Percentiles rank a stretch among this genome's conserved stretches.
Evolutionary conservation across 2,329 filamentous ascomycete species (phyloP).

Genomic region (Fusarium sp.): DNA sequence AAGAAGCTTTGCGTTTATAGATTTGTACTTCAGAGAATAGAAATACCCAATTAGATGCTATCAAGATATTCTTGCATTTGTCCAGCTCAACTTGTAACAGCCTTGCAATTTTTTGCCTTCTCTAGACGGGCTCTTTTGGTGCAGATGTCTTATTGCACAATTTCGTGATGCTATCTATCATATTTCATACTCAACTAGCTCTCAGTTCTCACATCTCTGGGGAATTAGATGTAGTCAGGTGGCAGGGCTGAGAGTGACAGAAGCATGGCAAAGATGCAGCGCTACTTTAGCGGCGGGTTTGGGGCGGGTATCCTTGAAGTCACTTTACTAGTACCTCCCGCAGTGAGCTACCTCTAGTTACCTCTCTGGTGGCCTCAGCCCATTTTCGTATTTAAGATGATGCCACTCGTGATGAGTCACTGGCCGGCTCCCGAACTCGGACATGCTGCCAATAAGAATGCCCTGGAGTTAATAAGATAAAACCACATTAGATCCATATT

Average conservation of each 20-base stretch:
- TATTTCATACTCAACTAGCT: too few relatives aligned
- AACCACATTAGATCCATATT: too few relatives aligned
- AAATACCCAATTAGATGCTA: not conserved
- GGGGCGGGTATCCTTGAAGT: fast-evolving
- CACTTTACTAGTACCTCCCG: fast-evolving
- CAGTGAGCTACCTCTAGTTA: not conserved
- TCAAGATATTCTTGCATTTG: fast-evolving
- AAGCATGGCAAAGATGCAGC: too few relatives aligned
- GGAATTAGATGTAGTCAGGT: too few relatives aligned
- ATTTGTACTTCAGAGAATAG: fast-evolving
- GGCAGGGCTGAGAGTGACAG: too few relatives aligned
- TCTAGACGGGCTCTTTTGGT: too few relatives aligned
- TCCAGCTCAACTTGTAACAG: too few relatives aligned
- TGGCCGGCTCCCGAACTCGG: not conserved
- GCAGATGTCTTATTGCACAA: too few relatives aligned
- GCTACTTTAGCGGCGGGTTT: not conserved
- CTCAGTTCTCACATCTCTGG: too few relatives aligned
- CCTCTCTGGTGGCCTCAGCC: fast-evolving
- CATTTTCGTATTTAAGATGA: not conserved
- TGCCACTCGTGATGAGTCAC: not conserved
- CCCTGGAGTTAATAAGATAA: not conserved
- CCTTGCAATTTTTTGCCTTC: too few relatives aligned
- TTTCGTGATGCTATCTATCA: too few relatives aligned
- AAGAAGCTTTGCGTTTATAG: fast-evolving
- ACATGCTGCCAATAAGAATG: not conserved